Base-by-base conservation (phyloP, 768 basidiomycete species). In the Agrocybe chaxingu region DNA sequence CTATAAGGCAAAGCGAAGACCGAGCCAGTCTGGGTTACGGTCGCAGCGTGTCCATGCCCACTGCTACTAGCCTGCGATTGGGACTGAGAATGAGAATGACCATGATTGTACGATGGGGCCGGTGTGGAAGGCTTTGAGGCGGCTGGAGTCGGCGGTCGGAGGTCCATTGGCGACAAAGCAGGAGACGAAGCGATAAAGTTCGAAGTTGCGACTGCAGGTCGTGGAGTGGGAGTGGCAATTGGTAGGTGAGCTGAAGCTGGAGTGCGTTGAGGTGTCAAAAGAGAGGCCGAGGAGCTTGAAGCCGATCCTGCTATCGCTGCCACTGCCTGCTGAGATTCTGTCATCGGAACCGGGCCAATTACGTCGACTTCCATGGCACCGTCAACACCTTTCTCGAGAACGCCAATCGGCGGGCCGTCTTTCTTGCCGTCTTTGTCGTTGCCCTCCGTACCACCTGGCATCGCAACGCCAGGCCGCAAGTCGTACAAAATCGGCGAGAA, bases 401-500 rank as follows among this genome's bases (percentile, higher is more conserved):
- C 73, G 24, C 85, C 81, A n/a, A 74, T 75, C 57, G 60, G 56
- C 3, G 59, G 53, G 24, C 41, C 48, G 6, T 68, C 69, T 12
- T 68, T 59, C 42, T 72, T 70, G 8, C 57, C 60, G 16, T 64
- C 63, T 6, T 50, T 62, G 40, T 63, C 60, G 35, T 68, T 66
- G 7, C 44, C 42, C 18, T 16, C 32, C 2, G 50, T 42, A 16
- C 76, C 67, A 47, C 81, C 80, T 16, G 65, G 62, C 1, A 66
- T 60, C 31, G 61, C 56, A 0, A 86, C 78, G 19, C 77, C 80
- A 7, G 77, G 75, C 19, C 96, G 77, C n/a, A 98, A 73, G 61
- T 98, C 93, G 61, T 94, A 98, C 37, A 99, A 67, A 16, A 98
- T 77, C 0, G 96, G 97, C 30, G 91, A 95, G 69, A 98, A 99